Percentiles rank a stretch among this genome's conserved stretches.
Conservation (phyloP, 306 rosid genomes). For the Abrus precatorius region DNA sequence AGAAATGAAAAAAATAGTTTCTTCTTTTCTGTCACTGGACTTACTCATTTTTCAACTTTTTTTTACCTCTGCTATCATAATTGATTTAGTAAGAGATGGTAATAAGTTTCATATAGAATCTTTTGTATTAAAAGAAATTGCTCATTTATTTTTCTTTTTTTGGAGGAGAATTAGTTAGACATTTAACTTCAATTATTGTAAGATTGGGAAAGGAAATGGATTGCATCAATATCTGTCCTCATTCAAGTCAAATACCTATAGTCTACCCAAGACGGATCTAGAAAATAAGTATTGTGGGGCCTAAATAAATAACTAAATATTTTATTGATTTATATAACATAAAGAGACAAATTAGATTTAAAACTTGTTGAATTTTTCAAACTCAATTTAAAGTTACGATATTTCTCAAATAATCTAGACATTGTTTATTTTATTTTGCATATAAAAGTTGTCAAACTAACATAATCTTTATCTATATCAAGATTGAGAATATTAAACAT, state of each 20-base stretch:
- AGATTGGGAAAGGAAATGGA: slow-evolving; percentile 10
- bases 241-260: slow-evolving; percentile 1
- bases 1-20: background rate
- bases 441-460: slow-evolving; percentile 2
- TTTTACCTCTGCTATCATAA: background rate
- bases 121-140: background rate
- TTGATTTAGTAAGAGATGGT: background rate
- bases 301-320: slow-evolving; percentile 6
- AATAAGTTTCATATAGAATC: background rate
- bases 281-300: slow-evolving; percentile 3
- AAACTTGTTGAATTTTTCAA: background rate
- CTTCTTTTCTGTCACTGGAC: background rate
- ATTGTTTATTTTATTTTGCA: background rate
- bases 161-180: slow-evolving; percentile 10
- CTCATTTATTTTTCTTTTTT: background rate
- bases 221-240: slow-evolving; percentile 6
- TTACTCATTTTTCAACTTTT: background rate
- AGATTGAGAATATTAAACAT: background rate
- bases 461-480: background rate
- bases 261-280: slow-evolving; percentile 12
- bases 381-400: background rate
- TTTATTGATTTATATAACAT: slow-evolving; percentile 21
- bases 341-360: background rate
- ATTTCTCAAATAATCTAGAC: background rate
- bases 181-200: background rate